These are phyloP conservation scores for Vickermania spadyakhi DNA, from an alignment of 208 protist species.

Conservation along the genomic window DNA sequence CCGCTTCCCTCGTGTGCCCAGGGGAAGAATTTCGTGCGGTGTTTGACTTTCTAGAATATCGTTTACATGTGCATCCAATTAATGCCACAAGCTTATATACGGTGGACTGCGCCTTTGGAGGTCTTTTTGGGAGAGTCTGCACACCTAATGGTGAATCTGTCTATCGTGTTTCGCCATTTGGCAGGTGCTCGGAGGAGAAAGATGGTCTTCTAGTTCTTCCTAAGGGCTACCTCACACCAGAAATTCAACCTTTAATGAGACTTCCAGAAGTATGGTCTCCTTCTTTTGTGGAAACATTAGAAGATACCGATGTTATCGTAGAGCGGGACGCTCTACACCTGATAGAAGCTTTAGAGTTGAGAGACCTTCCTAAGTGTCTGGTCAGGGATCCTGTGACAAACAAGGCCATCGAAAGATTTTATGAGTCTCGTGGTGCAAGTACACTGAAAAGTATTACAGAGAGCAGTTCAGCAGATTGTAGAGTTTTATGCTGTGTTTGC, in stretches of 20 bases:
- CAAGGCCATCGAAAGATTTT: background rate
- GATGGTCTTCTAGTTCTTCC: constrained; percentile 14
- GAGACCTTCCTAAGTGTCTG: background rate
- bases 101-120: constrained; percentile 72
- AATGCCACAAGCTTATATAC: constrained; percentile 14
- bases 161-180: constrained; percentile 69
- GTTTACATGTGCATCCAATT: constrained; percentile 13
- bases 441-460: background rate
- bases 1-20: background rate
- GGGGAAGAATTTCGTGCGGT: constrained; percentile 6
- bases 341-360: background rate
- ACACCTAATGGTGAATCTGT: constrained; percentile 2
- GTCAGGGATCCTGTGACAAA: background rate
- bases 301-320: constrained; percentile 16
- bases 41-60: constrained; percentile 14
- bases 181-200: constrained; percentile 33
- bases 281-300: constrained; percentile 24
- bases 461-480: background rate
- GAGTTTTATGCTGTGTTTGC: background rate
- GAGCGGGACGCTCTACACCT: constrained; percentile 16
- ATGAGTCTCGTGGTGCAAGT: background rate
- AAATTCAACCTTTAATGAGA: constrained; percentile 15
- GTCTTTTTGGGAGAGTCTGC: constrained; percentile 18
- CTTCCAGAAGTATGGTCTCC: constrained; percentile 20
- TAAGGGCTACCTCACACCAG: constrained; percentile 11